These are phyloP conservation scores for Rhytidiadelphus loreus DNA, from an alignment of 225 moss, liverwort and hornwort species.

Conservation along the genomic window DNA sequence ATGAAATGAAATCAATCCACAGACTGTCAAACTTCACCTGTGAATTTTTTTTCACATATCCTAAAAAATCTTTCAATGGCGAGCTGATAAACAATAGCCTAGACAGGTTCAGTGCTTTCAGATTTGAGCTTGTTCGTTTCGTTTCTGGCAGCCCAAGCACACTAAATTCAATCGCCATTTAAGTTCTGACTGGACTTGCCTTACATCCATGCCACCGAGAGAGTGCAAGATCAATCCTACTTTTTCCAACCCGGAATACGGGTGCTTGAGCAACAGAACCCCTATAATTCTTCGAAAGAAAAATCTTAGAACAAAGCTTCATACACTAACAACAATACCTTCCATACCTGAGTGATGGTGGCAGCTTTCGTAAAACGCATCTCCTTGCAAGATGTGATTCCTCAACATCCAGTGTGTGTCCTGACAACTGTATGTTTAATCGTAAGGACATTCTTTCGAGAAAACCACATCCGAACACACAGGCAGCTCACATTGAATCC, in stretches of 20 bases:
- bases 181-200: slow-evolving; percentile 34
- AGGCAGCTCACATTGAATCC: neutral
- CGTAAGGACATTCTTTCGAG: slow-evolving; percentile 22
- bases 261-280: neutral
- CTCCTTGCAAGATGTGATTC: neutral
- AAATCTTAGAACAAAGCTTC: neutral
- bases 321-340: neutral
- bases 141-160: slow-evolving; percentile 38
- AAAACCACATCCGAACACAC: slow-evolving; percentile 32
- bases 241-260: neutral
- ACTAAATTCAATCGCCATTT: slow-evolving; percentile 25
- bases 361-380: slow-evolving; percentile 33
- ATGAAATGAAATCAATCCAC: neutral
- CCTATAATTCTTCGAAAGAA: neutral
- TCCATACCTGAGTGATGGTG: slow-evolving; percentile 41
- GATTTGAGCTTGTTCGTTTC: slow-evolving; percentile 58
- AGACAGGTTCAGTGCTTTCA: slow-evolving; percentile 10
- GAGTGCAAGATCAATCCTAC: neutral
- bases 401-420: slow-evolving; percentile 46
- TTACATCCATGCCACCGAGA: slow-evolving; percentile 53
- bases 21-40: neutral
- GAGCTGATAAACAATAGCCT: neutral
- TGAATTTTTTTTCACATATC: neutral
- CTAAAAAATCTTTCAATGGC: neutral
- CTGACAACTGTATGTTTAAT: slow-evolving; percentile 35